Base-by-base conservation (phyloP, 352 stramenopile species). In the Elongisporangium senticosum region DNA sequence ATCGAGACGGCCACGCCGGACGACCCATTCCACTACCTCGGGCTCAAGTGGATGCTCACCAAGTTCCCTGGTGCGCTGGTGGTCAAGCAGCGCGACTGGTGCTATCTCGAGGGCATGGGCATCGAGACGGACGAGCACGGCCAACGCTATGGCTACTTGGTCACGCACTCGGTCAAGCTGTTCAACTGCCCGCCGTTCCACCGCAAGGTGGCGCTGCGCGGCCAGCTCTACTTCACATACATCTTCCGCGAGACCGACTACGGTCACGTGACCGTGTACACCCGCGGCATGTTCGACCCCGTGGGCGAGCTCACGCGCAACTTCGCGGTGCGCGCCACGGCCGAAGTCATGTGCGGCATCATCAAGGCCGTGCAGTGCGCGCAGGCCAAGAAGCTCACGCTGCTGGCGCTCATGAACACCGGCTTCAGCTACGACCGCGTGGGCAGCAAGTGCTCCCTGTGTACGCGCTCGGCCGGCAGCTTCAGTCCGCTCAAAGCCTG, bases 301-400 rank as follows among this genome's bases (percentile, higher is more conserved):
- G 60, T 60, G 17, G 70, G 73, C 52, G 57, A 67, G 4, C 47
- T 64, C 7, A 69, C 72, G 24, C 65, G 68, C 37, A 51, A 58
- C 14, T 69, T 75, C 51, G 21, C 69, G 1, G 69, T 67, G 7
- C 54, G 63, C 10, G 63, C 67, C 1, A 80, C 71, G 8, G 62
- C 62, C 7, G 69, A 62, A 2, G 69, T 71, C 58, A 69, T 75
- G 61, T 65, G 67, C 7, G 64, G 56, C 1, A 68, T 79, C 43
- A 58, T 85, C n/a, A 76, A 69, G 22, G 68, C 70, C 14, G 66
- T 80, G 14, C 61, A 65, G 3, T 75, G 69, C n/a, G 66, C 71
- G 0, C 57, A 75, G 50, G 69, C 74, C 55, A 83, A 83, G 64
- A 83, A 80, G 55, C 61, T 83, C 17, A 85, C 72, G 0, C 58